Conservation (phyloP, 176 grass and related monocot genomes). For the Musa schizocarpa region DNA sequence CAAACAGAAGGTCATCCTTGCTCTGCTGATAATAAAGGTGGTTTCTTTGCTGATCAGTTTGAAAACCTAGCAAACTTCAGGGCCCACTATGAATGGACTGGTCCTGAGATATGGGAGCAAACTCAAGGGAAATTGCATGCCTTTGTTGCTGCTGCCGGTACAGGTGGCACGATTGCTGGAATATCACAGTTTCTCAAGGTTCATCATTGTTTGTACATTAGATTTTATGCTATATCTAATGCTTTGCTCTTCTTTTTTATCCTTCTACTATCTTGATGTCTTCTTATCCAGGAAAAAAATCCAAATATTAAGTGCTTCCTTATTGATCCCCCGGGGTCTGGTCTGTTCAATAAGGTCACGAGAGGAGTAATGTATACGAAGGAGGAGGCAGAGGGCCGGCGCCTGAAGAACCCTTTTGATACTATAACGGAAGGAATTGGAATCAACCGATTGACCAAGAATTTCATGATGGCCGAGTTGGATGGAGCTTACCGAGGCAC, state of each 20-base stretch:
- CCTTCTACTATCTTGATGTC: slow-evolving; percentile 15
- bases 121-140: slow-evolving; percentile 58
- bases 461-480: slow-evolving; percentile 84
- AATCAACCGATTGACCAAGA: slow-evolving; percentile 86
- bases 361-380: slow-evolving; percentile 96
- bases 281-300: slow-evolving; percentile 58
- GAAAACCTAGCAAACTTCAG: slow-evolving; percentile 90
- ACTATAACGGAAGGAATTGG: slow-evolving; percentile 97
- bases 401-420: slow-evolving; percentile 92
- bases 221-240: slow-evolving; percentile 10
- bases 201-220: slow-evolving; percentile 25
- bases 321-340: slow-evolving; percentile 83
- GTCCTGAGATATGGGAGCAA: slow-evolving; percentile 94
- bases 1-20: slow-evolving; percentile 10
- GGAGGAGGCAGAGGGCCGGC: slow-evolving; percentile 90
- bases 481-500: slow-evolving; percentile 84
- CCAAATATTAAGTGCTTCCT: slow-evolving; percentile 75
- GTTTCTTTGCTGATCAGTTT: slow-evolving; percentile 94
- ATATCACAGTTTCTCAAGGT: slow-evolving; percentile 90
- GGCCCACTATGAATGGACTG: slow-evolving; percentile 90
- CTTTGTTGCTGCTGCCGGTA: slow-evolving; percentile 82
- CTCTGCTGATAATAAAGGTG: slow-evolving; percentile 41
- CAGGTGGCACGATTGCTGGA: slow-evolving; percentile 87
- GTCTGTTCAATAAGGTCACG: slow-evolving; percentile 89
- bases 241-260: slow-evolving; percentile 14